Base-by-base conservation (phyloP, 352 stramenopile genomes). In the Phytophthora sojae region DNA sequence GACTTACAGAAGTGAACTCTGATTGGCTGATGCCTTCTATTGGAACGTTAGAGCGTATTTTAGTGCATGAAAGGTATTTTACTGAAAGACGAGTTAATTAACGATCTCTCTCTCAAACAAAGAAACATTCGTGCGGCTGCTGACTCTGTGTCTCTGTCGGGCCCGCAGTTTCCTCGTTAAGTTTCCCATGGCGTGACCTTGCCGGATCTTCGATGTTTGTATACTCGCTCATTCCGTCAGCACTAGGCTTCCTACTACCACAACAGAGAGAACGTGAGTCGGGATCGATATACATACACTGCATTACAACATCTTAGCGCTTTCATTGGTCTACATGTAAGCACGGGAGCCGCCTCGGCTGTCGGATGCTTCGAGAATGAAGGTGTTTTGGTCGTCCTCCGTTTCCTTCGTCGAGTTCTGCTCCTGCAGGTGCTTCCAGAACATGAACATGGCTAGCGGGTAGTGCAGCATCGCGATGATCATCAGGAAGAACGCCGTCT, bases 401-500 rank as follows among this genome's bases (percentile, higher is more conserved):
- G 50, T 4, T 12, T 57, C 50, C 25, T 61, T 67, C 12, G 0
- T 37, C 6, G 12, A 32, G 6, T 65, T 30, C 39, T 62, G 21
- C 23, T 62, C 52, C 0, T 59, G 45, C 17, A 67, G 30, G 61
- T 83, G 73, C 44, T 63, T 60, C 12, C 65, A 66, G 6, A 76
- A 69, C 6, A 72, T 62, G 17, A 67, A 59, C 19, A 70, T 54
- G 19, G 54, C 71, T 45, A 79, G 67, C 25, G 79, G 60, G 64
- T 81, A 88, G 53, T 86, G 76, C 49, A 85, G 30, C 14, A 80
- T 69, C 12, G 82, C 77, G 42, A 89, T 63, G 8, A 90, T 66
- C 59, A 76, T 88, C 9, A 89, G 39, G 7, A 88, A 69, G 67
- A 90, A 89, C 50, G 79, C 77, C 12, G 69, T 78, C 37, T 76